Base-by-base conservation (phyloP, 2,329 filamentous ascomycete species). In the Stenocarpella maydis region DNA sequence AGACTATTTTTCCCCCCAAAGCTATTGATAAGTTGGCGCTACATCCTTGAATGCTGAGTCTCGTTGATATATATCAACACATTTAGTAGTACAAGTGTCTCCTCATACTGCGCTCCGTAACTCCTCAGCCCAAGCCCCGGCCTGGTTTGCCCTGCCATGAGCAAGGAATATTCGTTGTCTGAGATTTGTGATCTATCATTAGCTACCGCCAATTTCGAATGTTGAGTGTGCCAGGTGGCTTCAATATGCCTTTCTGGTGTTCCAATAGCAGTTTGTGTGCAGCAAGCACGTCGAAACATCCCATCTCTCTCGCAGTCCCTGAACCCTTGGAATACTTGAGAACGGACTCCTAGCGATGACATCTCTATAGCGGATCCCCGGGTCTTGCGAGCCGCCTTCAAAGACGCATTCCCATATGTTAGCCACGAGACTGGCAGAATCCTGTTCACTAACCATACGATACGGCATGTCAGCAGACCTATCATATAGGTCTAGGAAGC, bases 321-420 rank as follows among this genome's bases (percentile, higher is more conserved):
- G 14, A 61, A 49, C 14, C 58, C 58, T n/a, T n/a, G n/a, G n/a
- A 2, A 37, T 47, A 6, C 28, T 34, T 5, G 58, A 47, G 2
- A 61, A 61, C 19, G 58, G 41, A 8, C 41, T 31, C 31, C 41
- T 49, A 0, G 26, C 8, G 3, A 49, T 2, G 7, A 14, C 28
- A 1, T 21, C 7, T 15, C 19, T 21, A 24, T n/a, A 24, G 7
- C 1, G 2, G 31, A 3, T 6, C 3, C 0, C 14, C 53, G 19
- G 34, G 1, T 26, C 53, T 10, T 2, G 3, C 0, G 15, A 19
- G 21, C 7, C 1, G 4, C 4, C 14, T 2, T 6, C 37, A 1
- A 43, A 41, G 19, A 47, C 4, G 3, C 19, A 61, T 34, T 15
- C 6, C 41, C 26, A 37, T 21, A 37, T 9, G 7, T 5, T 17